Evolutionary conservation across 768 basidiomycete genomes (phyloP).

Genomic region (Russula dissimulans): DNA sequence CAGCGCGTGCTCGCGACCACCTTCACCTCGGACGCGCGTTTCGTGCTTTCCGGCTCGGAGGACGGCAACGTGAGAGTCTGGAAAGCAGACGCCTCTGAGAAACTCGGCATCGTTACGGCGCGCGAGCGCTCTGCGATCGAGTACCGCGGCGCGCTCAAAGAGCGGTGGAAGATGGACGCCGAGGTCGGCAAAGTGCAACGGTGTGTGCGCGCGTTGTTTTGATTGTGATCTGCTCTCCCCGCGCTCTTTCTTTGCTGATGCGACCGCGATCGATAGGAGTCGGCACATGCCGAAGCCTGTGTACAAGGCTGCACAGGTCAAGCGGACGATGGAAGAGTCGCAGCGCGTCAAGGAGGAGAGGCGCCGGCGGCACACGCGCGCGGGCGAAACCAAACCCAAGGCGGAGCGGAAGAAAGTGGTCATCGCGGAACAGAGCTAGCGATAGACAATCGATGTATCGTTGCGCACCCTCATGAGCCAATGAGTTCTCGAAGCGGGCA

Average conservation of each 20-base stretch:
- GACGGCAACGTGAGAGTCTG: constrained; percentile 93
- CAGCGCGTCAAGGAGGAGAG: constrained; percentile 88
- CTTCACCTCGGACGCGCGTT: constrained; percentile 86
- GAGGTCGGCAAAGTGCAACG: constrained; percentile 76
- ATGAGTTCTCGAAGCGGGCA: too few species aligned
- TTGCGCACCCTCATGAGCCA: background rate
- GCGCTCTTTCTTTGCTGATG: background rate
- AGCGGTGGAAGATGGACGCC: constrained; percentile 80
- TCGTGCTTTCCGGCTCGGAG: constrained; percentile 84
- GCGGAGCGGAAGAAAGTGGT: constrained; percentile 87
- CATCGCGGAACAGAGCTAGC: constrained; percentile 63
- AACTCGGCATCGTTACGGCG: constrained; percentile 82
- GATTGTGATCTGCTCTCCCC: background rate
- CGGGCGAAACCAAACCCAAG: constrained; percentile 80
- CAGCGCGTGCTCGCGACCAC: constrained; percentile 87
- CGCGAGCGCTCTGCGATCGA: constrained; percentile 88
- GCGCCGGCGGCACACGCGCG: constrained; percentile 79
- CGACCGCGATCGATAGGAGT: constrained; percentile 33
- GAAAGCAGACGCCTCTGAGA: constrained; percentile 90
- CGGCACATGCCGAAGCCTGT: constrained; percentile 89
- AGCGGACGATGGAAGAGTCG: constrained; percentile 88
- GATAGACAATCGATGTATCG: background rate
- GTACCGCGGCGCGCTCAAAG: constrained; percentile 80
- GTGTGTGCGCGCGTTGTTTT: constrained; percentile 36
- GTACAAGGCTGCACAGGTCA: constrained; percentile 77